phyloP scores from a whole-genome alignment of 139 green algal species.

The Zygnema circumcarinatum region DNA sequence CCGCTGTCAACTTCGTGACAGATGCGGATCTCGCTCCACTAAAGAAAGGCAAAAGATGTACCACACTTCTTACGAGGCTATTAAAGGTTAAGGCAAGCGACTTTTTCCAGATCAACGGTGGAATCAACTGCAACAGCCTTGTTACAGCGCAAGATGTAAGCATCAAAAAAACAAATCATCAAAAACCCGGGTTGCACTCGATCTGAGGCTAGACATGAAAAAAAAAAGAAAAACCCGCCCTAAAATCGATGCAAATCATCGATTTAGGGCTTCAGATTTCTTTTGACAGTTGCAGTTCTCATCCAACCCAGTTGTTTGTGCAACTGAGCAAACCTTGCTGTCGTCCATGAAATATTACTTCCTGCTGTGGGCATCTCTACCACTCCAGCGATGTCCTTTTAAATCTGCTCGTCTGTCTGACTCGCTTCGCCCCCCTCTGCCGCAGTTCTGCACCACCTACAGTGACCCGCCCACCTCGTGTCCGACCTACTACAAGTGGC shows the following conservation, averaged over 20 bases:
- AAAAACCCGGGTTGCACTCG: neutral
- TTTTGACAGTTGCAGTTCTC: no score
- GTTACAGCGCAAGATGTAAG: neutral
- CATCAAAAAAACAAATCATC: neutral
- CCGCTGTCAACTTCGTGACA: neutral
- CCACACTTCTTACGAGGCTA: neutral
- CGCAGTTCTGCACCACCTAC: neutral
- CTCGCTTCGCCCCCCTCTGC: neutral
- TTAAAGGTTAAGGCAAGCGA: neutral
- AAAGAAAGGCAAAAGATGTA: neutral
- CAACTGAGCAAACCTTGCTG: neutral
- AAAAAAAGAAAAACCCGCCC: neutral
- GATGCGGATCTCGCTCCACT: neutral
- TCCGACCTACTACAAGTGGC: neutral
- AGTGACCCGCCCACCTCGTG: neutral
- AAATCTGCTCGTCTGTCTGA: neutral
- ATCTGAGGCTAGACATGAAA: neutral
- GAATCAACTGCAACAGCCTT: neutral
- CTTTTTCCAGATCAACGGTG: neutral
- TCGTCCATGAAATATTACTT: neutral
- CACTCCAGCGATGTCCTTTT: neutral
- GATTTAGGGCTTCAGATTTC: no score
- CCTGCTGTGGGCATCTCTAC: neutral
- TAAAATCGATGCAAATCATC: neutral
- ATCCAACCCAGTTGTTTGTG: neutral